Base-by-base conservation (phyloP, 345 rosid genomes). In the Eucalyptus sp. region DNA sequence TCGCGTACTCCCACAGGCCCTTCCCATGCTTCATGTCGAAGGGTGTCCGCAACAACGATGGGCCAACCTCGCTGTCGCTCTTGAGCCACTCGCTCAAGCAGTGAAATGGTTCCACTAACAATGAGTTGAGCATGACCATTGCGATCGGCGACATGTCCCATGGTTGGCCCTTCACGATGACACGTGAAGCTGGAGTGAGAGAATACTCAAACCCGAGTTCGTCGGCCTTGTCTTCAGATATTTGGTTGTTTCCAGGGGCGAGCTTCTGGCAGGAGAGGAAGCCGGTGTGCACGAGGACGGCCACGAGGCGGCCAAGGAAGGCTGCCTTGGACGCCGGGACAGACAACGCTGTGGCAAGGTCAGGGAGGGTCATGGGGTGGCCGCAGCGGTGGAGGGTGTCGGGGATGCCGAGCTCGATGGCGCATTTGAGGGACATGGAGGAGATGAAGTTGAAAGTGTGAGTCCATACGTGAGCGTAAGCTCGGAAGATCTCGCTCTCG, bases 391-490 rank as follows among this genome's bases (percentile, higher is more conserved):
- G 94, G 88, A 95, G 87, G 89, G 89, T 54, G 88, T 94, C 94
- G 3, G 93, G 92, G 66, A 95, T 92, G 88, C 92, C 91, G 16
- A 95, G 91, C 31, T 95, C 89, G 31, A 93, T 44, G 16, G 94
- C 94, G 50, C 94, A 94, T 66, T 92, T 91, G 4, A 95, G 93
- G 5, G 93, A 89, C 94, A 91, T 89, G 29, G 95, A 93, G 31
- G 91, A 89, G 8, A 95, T 50, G 93, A 86, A 93, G 87, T 85
- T 92, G 50, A 95, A 68, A 7, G 90, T 62, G 31, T 92, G 92
- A 88, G 91, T 92, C 90, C 92, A 93, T 10, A 93, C 83, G 88
- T 89, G 92, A 84, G 87, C 88, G 50, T 92, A 94, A 43, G 94
- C 94, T 80, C 87, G 85, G 37, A 94, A 51, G 6, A 90, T 76